Evolutionary conservation across 1,284 basidiomycete species (phyloP).

Genomic region (Cutaneotrichosporon sp.): DNA sequence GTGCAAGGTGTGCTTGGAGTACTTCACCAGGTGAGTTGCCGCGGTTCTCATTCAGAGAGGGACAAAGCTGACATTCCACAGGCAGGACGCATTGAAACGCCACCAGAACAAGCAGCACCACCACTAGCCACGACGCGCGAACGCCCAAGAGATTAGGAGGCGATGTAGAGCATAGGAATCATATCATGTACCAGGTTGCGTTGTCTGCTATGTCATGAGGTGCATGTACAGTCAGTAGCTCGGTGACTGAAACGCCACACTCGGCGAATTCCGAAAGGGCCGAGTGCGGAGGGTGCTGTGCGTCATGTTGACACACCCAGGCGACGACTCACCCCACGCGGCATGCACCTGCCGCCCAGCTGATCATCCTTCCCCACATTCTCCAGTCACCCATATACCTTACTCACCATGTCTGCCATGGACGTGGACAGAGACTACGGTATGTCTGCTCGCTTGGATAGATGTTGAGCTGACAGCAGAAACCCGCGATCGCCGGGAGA

Average conservation of each 20-base stretch:
- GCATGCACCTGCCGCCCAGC: too few species aligned
- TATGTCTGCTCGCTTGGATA: neutral
- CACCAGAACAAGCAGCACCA: conserved; percentile 48
- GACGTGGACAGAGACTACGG: conserved; percentile 7
- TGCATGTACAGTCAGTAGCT: neutral
- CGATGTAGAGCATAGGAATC: conserved; percentile 4
- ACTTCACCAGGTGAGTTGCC: conserved; percentile 34
- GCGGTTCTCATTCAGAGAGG: neutral
- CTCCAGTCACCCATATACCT: neutral
- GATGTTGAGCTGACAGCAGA: neutral
- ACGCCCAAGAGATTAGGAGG: neutral
- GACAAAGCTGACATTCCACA: conserved; percentile 11
- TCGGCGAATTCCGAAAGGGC: conserved; percentile 12
- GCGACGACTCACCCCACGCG: neutral
- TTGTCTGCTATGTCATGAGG: neutral
- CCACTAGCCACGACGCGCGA: conserved; percentile 1
- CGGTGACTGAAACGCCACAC: conserved; percentile 11
- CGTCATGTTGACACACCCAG: conserved; percentile 7
- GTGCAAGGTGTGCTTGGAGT: conserved; percentile 45
- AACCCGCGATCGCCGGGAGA: conserved; percentile 1
- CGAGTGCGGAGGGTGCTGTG: neutral
- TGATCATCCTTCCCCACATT: neutral
- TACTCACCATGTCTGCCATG: neutral
- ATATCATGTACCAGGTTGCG: neutral
- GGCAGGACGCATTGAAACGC: conserved; percentile 51